Conservation (phyloP, 768 basidiomycete species). For the Psilocybe subaeruginosa region DNA sequence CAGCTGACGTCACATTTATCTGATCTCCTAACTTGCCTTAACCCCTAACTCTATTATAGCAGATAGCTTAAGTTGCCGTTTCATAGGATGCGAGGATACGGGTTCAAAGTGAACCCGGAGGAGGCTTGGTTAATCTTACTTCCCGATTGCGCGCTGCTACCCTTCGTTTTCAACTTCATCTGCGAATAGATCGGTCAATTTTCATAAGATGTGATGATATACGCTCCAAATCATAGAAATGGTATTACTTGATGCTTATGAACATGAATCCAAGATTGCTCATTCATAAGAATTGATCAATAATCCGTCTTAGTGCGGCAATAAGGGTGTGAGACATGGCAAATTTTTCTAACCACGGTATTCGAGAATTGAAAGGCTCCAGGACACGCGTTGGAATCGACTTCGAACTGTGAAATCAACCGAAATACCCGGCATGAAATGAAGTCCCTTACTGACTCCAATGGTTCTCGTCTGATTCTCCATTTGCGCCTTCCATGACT, state of each 20-base stretch:
- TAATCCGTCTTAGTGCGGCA: no score
- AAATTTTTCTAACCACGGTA: no score
- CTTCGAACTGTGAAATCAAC: not conserved
- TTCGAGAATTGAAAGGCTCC: not conserved
- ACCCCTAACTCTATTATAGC: not conserved
- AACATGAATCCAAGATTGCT: no score
- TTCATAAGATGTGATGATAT: not conserved
- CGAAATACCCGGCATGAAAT: not conserved
- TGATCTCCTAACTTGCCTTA: no score
- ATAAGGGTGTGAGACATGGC: no score
- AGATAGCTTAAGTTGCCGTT: not conserved
- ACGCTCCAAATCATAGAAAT: no score
- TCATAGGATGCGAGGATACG: no score
- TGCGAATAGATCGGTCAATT: not conserved
- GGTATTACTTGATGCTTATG: no score
- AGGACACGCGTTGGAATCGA: not conserved
- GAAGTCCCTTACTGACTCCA: not conserved
- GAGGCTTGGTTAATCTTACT: no score
- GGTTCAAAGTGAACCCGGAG: no score
- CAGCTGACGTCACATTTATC: no score
- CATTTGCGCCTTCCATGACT: not conserved
- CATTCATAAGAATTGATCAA: no score
- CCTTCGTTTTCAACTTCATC: not conserved
- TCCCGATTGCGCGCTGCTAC: not conserved
- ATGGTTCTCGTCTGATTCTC: not conserved